A percentile compares a stretch with the other conserved stretches of the same genome.
phyloP scores from a whole-genome alignment of 768 basidiomycete genomes.

The Suillus hirtellus region DNA sequence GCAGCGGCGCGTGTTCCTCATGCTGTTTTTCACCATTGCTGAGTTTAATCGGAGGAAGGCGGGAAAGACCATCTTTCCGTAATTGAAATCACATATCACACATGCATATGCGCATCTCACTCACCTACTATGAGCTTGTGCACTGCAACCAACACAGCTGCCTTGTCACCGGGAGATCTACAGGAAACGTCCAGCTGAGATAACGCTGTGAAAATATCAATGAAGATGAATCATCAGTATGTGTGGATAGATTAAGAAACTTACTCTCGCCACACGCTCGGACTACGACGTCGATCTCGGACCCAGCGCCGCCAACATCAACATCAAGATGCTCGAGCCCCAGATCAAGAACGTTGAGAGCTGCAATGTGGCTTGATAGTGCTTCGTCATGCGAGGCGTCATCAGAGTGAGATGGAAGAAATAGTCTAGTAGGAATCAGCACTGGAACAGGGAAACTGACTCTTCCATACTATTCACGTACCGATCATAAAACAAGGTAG shows the following conservation, averaged over 20 bases:
- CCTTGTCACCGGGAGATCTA: slow-evolving; percentile 75
- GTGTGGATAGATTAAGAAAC: slow-evolving; percentile 24
- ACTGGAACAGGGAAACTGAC: neutral
- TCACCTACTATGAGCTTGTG: slow-evolving; percentile 87
- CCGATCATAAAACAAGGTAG: slow-evolving; percentile 83
- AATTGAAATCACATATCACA: neutral
- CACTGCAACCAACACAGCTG: slow-evolving; percentile 74
- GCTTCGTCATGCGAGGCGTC: slow-evolving; percentile 91
- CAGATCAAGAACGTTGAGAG: slow-evolving; percentile 88
- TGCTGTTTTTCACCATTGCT: slow-evolving; percentile 56
- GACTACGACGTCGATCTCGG: slow-evolving; percentile 63
- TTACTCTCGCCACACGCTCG: slow-evolving; percentile 76
- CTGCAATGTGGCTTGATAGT: slow-evolving; percentile 84
- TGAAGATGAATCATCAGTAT: slow-evolving; percentile 29
- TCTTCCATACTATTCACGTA: slow-evolving; percentile 30
- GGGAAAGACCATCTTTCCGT: slow-evolving; percentile 68
- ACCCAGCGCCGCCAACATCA: slow-evolving; percentile 55
- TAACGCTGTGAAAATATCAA: slow-evolving; percentile 42
- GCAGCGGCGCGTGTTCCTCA: slow-evolving; percentile 20
- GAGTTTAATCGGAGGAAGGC: slow-evolving; percentile 71
- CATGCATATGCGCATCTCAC: slow-evolving; percentile 24
- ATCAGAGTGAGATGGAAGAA: slow-evolving; percentile 69
- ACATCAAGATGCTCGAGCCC: slow-evolving; percentile 88
- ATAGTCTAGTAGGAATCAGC: slow-evolving; percentile 51
- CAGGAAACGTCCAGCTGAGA: slow-evolving; percentile 48